A percentile compares a stretch with the other conserved stretches of the same genome.
Conservation (phyloP, 257 asterid species). For the Solanum virginianum region DNA sequence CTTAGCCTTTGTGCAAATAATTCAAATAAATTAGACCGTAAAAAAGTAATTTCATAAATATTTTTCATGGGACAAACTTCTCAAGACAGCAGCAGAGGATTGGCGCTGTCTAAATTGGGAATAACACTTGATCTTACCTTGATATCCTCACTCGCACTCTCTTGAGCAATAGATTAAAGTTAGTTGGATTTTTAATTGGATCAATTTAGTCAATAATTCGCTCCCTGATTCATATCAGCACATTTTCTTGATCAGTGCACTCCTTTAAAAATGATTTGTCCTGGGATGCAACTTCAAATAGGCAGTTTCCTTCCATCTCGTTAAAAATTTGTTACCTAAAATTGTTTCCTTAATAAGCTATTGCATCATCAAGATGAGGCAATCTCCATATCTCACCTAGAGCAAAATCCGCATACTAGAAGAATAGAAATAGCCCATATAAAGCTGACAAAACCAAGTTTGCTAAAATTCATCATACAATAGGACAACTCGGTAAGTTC, state of each 20-base stretch:
- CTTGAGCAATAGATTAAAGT: not conserved
- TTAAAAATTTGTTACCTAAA: not conserved
- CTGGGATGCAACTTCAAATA: not conserved
- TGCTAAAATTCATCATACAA: not conserved
- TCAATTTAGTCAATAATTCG: not conserved
- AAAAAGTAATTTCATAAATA: not conserved
- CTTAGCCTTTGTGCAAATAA: not conserved
- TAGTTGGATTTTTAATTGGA: not conserved
- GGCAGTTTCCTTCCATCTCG: not conserved
- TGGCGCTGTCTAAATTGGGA: not conserved
- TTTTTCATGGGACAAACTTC: not conserved
- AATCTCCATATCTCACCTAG: not conserved
- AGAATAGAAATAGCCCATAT: not conserved
- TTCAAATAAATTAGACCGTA: not conserved
- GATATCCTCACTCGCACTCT: not conserved
- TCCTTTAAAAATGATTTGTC: not conserved
- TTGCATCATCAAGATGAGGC: not conserved
- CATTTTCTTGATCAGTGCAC: not conserved
- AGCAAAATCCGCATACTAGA: not conserved
- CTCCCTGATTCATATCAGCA: not conserved
- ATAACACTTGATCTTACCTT: not conserved
- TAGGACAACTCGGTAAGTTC: not conserved
- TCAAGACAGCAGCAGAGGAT: not conserved
- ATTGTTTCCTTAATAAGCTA: not conserved
- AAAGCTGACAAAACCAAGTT: not conserved